Evolutionary conservation across 1,284 basidiomycete genomes (phyloP), one percentile per base, ranked within the genome.

Genomic region (Rhizoctonia solani): DNA sequence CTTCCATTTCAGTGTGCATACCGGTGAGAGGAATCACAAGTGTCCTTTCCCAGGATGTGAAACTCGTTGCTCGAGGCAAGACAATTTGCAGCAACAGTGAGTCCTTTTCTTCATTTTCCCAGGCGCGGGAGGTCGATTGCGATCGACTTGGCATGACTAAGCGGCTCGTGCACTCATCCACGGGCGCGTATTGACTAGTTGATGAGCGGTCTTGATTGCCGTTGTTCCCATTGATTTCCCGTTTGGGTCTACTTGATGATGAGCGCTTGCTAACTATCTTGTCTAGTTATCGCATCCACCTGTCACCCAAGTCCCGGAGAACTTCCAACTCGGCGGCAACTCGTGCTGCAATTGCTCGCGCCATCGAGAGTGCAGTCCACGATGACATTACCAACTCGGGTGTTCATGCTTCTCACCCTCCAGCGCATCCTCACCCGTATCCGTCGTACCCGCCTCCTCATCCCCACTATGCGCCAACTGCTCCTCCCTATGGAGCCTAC

Each of bases 21-120:
- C 91, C 6, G 90, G 90, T 59, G 88, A 91, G 74, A 80, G 87
- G 67, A 90, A 90, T 76, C 88, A 90, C 79, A 88, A 85, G 66
- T 92, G 89, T 72, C 89, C 89, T 30, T 91, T 90, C 77, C 89
- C 89, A 23, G 89, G 89, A 37, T 92, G 90, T 74, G 87, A 90
- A 71, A 91, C 89, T 1, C 81, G 88, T 14, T 92, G 89, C 73
- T 90, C 88, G 4, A 80, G 89, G 52, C 89, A 90, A 75, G 89
- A 92, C 73, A 92, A 92, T 71, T 80, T 92, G 11, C 89, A 91
- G 70, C 90, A 92, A 73, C 90, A 92, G 90, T 92, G 68, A 79
- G 89, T 85, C 27, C 21, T 59, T 52, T 46, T 56, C 30, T 58
- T 61, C 63, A 59, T 32, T 68, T n/a, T 67, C 32, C 37, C 29